Evolutionary conservation across 768 basidiomycete species (phyloP).

Genomic region (Steccherinum ochraceum): DNA sequence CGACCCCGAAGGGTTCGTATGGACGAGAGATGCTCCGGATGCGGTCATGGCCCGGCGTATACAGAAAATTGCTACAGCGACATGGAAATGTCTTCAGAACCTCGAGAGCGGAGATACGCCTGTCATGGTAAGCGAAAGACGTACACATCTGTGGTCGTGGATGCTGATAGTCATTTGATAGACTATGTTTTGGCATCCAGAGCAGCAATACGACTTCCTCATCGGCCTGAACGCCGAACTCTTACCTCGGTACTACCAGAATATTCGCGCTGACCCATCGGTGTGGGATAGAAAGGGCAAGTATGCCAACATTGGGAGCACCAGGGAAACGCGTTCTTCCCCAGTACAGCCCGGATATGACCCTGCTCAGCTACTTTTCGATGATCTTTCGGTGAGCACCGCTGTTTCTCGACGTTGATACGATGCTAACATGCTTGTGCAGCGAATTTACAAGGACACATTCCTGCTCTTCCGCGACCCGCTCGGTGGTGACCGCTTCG

Average conservation of each 20-base stretch:
- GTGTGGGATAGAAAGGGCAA: constrained; percentile 37
- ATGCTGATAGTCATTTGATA: constrained; percentile 25
- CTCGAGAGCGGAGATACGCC: constrained; percentile 46
- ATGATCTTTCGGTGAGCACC: constrained; percentile 62
- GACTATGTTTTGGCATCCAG: constrained; percentile 84
- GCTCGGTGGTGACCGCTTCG: constrained; percentile 72
- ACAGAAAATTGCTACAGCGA: constrained; percentile 67
- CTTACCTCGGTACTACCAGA: constrained; percentile 72
- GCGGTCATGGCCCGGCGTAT: constrained; percentile 70
- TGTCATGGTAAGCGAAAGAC: constrained; percentile 62
- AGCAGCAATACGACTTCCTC: constrained; percentile 79
- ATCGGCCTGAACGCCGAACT: constrained; percentile 61
- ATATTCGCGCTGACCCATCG: constrained; percentile 44
- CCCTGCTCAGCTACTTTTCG: constrained; percentile 59
- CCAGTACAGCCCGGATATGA: constrained; percentile 67
- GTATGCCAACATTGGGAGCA: constrained; percentile 39
- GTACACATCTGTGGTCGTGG: neutral
- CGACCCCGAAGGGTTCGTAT: constrained; percentile 68
- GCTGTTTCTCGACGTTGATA: neutral
- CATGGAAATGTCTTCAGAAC: constrained; percentile 51
- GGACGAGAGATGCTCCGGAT: constrained; percentile 67
- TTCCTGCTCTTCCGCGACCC: constrained; percentile 82
- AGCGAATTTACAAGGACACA: constrained; percentile 71
- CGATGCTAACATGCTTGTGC: constrained; percentile 3
- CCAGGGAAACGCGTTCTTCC: constrained; percentile 17